Conservation (phyloP, 495 filamentous ascomycete species). For the Choiromyces venosus region DNA sequence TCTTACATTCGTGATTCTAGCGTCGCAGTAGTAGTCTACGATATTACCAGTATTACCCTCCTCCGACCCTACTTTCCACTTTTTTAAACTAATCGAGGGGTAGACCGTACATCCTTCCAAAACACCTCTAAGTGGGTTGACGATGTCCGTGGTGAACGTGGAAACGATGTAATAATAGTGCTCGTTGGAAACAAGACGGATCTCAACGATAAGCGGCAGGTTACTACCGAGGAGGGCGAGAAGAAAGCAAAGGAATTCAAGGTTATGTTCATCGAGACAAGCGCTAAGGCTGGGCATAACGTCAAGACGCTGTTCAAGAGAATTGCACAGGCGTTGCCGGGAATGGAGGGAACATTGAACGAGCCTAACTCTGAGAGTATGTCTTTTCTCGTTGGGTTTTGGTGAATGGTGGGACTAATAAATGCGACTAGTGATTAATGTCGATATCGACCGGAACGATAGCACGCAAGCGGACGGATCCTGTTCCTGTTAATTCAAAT, state of each 20-base stretch:
- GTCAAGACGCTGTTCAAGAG: conserved; percentile 93
- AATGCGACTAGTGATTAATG: conserved; percentile 71
- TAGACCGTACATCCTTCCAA: conserved; percentile 85
- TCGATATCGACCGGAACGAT: conserved; percentile 74
- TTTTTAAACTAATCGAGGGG: not conserved
- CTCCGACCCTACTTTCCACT: not conserved
- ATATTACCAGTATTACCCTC: conserved; percentile 69
- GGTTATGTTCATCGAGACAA: conserved; percentile 97
- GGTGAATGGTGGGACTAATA: conserved; percentile 7
- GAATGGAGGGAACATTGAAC: conserved; percentile 85
- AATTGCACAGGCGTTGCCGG: conserved; percentile 94
- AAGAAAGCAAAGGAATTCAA: conserved; percentile 98
- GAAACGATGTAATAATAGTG: conserved; percentile 97
- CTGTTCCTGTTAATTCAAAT: conserved; percentile 17
- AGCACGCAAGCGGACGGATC: conserved; percentile 67
- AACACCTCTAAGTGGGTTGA: conserved; percentile 99
- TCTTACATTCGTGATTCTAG: conserved; percentile 97
- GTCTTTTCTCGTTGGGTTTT: conserved; percentile 48
- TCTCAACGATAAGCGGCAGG: conserved; percentile 92
- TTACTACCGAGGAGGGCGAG: conserved; percentile 89
- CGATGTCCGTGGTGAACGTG: conserved; percentile 91
- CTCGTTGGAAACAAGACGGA: conserved; percentile 99
- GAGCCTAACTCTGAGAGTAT: conserved; percentile 59
- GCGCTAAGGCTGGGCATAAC: conserved; percentile 95
- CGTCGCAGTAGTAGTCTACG: conserved; percentile 96